A percentile compares a stretch with the other conserved stretches of the same genome.
These are phyloP conservation scores for Colletotrichum sp. DNA, from an alignment of 2,329 filamentous ascomycete species.

Conservation along the genomic window DNA sequence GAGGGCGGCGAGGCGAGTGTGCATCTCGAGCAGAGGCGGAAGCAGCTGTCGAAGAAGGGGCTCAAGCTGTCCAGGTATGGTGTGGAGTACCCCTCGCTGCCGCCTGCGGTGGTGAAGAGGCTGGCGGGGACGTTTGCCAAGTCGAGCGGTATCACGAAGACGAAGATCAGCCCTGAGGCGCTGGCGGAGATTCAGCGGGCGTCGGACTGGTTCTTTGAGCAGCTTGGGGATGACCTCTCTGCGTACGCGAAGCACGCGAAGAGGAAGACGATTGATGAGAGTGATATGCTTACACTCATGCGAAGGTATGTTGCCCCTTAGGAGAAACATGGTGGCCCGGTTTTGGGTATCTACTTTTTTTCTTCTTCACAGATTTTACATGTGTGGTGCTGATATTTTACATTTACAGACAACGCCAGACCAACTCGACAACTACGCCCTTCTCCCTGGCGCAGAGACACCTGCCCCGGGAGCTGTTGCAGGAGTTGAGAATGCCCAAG, in stretches of 20 bases:
- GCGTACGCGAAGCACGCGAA: constrained; percentile 83
- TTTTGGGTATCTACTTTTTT: constrained; percentile 11
- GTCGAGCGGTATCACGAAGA: constrained; percentile 67
- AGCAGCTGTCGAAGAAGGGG: constrained; percentile 43
- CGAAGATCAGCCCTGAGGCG: constrained; percentile 75
- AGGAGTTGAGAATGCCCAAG: constrained; percentile 74
- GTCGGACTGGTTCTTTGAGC: constrained; percentile 92
- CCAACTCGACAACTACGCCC: constrained; percentile 72
- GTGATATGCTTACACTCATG: constrained; percentile 83
- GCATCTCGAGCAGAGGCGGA: constrained; percentile 23
- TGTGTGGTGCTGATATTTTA: constrained; percentile 23
- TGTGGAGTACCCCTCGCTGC: constrained; percentile 77
- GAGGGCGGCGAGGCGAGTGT: constrained; percentile 8
- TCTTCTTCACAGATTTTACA: constrained; percentile 14
- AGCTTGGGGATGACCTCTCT: constrained; percentile 78
- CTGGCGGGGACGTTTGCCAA: constrained; percentile 74
- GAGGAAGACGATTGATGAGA: constrained; percentile 85
- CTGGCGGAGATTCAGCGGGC: constrained; percentile 78
- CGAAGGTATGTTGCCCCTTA: constrained; percentile 65
- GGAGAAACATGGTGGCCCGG: background rate
- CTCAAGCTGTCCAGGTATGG: constrained; percentile 73
- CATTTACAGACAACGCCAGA: constrained; percentile 74
- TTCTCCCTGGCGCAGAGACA: constrained; percentile 87
- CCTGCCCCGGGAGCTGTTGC: constrained; percentile 81
- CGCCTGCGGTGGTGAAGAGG: constrained; percentile 74